These are phyloP conservation scores for Ramalina intermedia DNA, from an alignment of 495 filamentous ascomycete genomes.

Conservation along the genomic window DNA sequence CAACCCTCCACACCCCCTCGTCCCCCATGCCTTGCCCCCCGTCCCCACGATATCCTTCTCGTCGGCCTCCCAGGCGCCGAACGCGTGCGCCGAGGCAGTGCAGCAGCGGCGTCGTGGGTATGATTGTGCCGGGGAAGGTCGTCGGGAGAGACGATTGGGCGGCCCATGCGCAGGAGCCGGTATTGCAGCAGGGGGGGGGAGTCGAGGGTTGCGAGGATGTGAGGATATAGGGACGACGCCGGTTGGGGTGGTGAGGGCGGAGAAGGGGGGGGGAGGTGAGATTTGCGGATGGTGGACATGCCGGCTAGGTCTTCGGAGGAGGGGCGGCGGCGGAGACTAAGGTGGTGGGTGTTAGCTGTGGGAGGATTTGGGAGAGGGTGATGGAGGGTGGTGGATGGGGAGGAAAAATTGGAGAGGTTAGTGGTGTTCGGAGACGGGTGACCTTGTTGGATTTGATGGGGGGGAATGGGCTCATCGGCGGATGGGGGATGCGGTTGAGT, in stretches of 20 bases:
- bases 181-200: neutral
- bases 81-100: neutral
- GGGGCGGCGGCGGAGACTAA: neutral
- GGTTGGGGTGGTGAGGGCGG: no score
- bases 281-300: no score
- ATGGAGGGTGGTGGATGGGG: neutral
- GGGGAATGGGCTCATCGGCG: no score
- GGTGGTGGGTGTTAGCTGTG: neutral
- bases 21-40: neutral
- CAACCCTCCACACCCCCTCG: neutral
- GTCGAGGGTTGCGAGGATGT: slow-evolving; percentile 7
- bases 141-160: neutral
- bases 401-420: neutral
- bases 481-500: no score
- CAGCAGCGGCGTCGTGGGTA: neutral
- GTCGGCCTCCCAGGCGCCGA: neutral
- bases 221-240: no score
- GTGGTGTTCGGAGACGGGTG: no score
- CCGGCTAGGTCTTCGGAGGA: neutral
- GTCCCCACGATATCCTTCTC: neutral
- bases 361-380: neutral
- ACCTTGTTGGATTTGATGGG: no score
- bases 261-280: no score
- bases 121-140: neutral
- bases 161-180: neutral